Percentiles rank a stretch among this genome's conserved stretches.
These are phyloP conservation scores for Breynia disticha DNA, from an alignment of 441 rosid genomes.

Conservation along the genomic window DNA sequence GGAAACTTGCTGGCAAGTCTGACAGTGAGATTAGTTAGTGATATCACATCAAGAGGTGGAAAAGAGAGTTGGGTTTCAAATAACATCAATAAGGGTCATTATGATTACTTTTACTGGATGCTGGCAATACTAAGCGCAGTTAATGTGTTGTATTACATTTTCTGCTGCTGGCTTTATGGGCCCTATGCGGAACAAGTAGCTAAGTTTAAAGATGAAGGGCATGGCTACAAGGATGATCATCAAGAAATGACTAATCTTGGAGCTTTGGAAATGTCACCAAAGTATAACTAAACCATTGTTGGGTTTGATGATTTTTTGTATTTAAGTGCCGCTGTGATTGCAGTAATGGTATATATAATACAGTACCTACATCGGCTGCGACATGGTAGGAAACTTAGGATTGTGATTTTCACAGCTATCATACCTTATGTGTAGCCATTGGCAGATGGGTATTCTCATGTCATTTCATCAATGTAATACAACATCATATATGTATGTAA, in stretches of 20 bases:
- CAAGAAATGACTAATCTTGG: constrained; percentile 23
- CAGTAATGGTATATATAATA: no score
- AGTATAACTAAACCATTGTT: no score
- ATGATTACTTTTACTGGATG: constrained; percentile 71
- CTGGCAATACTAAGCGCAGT: constrained; percentile 47
- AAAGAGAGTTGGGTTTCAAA: constrained; percentile 58
- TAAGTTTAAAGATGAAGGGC: constrained; percentile 26
- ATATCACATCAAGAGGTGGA: constrained; percentile 37
- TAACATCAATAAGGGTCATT: constrained; percentile 61
- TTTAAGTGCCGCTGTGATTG: no score
- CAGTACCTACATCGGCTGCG: no score
- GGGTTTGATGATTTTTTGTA: no score
- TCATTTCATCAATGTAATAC: not conserved
- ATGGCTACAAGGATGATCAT: constrained; percentile 25
- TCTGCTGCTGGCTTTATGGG: constrained; percentile 73
- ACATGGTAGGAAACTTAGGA: no score
- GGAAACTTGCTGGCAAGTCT: constrained; percentile 58
- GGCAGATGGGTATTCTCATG: not conserved
- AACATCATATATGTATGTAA: not conserved
- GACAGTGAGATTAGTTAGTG: constrained; percentile 34
- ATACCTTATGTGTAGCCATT: not conserved
- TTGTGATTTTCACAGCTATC: not conserved
- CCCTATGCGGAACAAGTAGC: constrained; percentile 33
- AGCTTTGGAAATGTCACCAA: no score
- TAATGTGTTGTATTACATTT: constrained; percentile 51